Evolutionary conservation across 1,139 yeast species (phyloP).

Genomic region (Magnusiomyces ingens): DNA sequence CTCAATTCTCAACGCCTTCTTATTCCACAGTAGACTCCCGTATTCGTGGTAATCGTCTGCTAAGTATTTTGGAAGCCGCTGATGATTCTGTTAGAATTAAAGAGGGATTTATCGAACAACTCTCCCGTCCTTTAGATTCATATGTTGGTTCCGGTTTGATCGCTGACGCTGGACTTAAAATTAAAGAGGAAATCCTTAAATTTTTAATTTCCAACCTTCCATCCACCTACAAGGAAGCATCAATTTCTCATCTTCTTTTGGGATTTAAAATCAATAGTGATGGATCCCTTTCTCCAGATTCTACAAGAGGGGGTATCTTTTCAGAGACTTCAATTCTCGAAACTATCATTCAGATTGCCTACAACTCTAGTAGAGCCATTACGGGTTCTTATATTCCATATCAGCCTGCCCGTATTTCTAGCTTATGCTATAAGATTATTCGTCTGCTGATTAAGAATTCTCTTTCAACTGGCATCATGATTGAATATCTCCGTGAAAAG

Average conservation of each 20-base stretch:
- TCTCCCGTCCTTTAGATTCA: slow-evolving; percentile 42
- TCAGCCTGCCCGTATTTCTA: slow-evolving; percentile 51
- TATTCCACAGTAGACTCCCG: slow-evolving; percentile 35
- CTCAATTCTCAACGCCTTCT: slow-evolving; percentile 41
- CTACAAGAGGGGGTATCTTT: slow-evolving; percentile 41
- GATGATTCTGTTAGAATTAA: slow-evolving; percentile 65
- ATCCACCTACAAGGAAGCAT: slow-evolving; percentile 38
- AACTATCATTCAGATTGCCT: slow-evolving; percentile 46
- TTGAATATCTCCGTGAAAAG: slow-evolving; percentile 46
- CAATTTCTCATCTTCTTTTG: slow-evolving; percentile 65
- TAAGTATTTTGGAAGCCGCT: slow-evolving; percentile 65
- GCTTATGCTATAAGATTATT: slow-evolving; percentile 53
- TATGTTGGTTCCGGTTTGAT: slow-evolving; percentile 21
- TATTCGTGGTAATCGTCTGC: slow-evolving; percentile 53
- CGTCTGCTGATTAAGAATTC: slow-evolving; percentile 53
- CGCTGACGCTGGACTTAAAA: slow-evolving; percentile 32
- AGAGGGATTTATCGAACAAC: slow-evolving; percentile 64
- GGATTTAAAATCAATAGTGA: slow-evolving; percentile 53
- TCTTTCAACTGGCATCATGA: slow-evolving; percentile 45
- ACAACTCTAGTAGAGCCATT: slow-evolving; percentile 41
- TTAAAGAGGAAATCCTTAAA: slow-evolving; percentile 54
- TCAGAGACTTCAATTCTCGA: slow-evolving; percentile 51
- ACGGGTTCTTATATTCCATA: slow-evolving; percentile 42
- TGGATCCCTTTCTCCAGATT: slow-evolving; percentile 40
- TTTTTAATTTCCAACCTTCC: slow-evolving; percentile 51